phyloP scores from a whole-genome alignment of 768 basidiomycete genomes.

The Lactarius pseudohatsudake region DNA sequence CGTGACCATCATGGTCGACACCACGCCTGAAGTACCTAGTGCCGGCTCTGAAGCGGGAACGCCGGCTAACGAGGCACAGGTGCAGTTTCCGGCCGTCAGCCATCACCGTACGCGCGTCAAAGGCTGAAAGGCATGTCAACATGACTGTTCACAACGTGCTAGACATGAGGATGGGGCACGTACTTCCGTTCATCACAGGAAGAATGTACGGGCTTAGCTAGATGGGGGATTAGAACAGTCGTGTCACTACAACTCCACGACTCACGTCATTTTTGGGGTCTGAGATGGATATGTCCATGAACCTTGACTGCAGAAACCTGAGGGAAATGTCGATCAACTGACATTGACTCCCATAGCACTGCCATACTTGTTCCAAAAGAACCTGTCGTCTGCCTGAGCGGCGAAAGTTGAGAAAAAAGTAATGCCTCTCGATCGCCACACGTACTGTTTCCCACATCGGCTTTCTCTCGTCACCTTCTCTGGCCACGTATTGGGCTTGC shows the following conservation, averaged over 20 bases:
- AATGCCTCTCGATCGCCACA: constrained; percentile 24
- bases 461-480: constrained; percentile 50
- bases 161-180: constrained; percentile 38
- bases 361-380: constrained; percentile 93
- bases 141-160: constrained; percentile 6
- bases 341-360: constrained; percentile 3
- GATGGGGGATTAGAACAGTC: constrained; percentile 26
- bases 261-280: constrained; percentile 67
- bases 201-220: constrained; percentile 89
- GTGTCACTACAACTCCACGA: constrained; percentile 8
- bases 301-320: constrained; percentile 56
- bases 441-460: constrained; percentile 78
- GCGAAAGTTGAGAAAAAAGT: constrained; percentile 5
- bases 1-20: constrained; percentile 83
- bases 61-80: constrained; percentile 87
- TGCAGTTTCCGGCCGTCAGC: constrained; percentile 79
- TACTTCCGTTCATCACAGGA: constrained; percentile 93
- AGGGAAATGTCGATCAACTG: constrained; percentile 14
- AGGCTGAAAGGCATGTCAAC: constrained; percentile 50
- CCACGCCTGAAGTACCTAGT: constrained; percentile 97
- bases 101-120: constrained; percentile 75
- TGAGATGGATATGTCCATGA: constrained; percentile 55
- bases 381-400: constrained; percentile 85
- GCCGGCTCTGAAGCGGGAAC: constrained; percentile 91
- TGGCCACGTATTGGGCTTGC: constrained; percentile 73